Evolutionary conservation across 2,329 filamentous ascomycete genomes (phyloP), one percentile per base, ranked within the genome.

Genomic region (Aspergillus felis): DNA sequence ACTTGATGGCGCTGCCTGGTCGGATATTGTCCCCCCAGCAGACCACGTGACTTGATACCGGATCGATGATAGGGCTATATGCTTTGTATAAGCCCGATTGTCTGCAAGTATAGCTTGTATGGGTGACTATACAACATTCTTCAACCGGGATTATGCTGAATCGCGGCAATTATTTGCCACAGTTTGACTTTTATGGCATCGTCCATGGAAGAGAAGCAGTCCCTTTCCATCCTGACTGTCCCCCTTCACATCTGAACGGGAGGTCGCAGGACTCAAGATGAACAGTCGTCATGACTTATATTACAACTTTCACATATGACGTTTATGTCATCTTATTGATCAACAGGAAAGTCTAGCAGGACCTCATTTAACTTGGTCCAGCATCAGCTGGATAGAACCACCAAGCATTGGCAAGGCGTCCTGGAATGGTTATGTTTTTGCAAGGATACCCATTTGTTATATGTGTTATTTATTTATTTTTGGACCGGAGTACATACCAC

Each of bases 1-100:
- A 57, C 57, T 12, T 61, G 55, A 50, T 58, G 7, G 32, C 32
- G 7, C 5, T 38, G 14, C 14, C 14, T 38, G 32, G 14, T 7
- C 14, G 32, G 14, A 38, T 38, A 28, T 38, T 17, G 14, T 12
- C 14, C 32, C 14, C 14, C 5, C 32, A 4, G 5, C 5, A 38
- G 32, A 17, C 32, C 14, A 38, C 5, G 14, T 17, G 32, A 38
- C 14, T 38, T 38, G 14, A 17, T 17, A 1, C 14, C 17, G 17
- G 12, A 17, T 32, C 14, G 14, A 38, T 17, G 5, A 38, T 3
- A 35, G 5, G 32, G 32, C 32, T 35, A 17, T 4, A 35, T 17
- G 3, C 32, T 17, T 35, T 7, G 32, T 17, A 17, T 17, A 38
- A 6, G 3, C 32, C 32, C 14, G 32, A 6, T 38, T 6, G 14